A percentile compares a stretch with the other conserved stretches of the same genome.
Conservation (phyloP, 306 rosid genomes). For the Vicia villosa region DNA sequence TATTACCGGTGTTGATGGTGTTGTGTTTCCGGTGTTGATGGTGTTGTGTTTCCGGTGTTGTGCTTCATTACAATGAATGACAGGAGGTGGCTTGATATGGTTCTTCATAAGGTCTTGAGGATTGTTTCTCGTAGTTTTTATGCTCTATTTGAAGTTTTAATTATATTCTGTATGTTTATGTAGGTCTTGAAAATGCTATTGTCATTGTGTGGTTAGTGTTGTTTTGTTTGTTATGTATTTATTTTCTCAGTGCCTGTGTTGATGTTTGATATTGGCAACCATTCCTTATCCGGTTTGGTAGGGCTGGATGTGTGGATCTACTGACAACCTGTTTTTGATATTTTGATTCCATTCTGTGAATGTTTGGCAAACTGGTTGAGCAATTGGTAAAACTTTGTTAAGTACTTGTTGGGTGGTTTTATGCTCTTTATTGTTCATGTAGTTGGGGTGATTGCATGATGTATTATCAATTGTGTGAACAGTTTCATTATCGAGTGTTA, state of each 20-base stretch:
- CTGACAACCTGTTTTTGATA: conserved; percentile 22
- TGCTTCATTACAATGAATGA: neutral
- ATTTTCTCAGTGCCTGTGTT: neutral
- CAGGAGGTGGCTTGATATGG: neutral
- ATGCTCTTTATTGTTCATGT: conserved; percentile 11
- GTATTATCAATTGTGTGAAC: neutral
- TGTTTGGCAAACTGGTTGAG: conserved; percentile 12
- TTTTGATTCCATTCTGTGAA: neutral
- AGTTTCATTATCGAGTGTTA: neutral
- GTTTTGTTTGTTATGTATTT: conserved; percentile 8
- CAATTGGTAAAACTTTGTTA: neutral
- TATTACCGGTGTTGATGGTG: too few relatives aligned
- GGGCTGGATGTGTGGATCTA: neutral
- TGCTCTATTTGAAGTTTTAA: neutral
- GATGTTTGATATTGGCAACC: neutral
- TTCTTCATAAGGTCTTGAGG: neutral
- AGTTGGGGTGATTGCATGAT: conserved; percentile 4
- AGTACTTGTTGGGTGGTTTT: conserved; percentile 6
- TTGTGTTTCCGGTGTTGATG: too few relatives aligned
- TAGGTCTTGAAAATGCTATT: conserved; percentile 19
- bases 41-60: too few relatives aligned
- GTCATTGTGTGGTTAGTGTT: conserved; percentile 2
- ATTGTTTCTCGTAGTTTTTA: neutral
- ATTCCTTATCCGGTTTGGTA: neutral
- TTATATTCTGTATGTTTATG: neutral